Base-by-base conservation (phyloP, 23 red algal genomes). In the Pyropia haitanensis region DNA sequence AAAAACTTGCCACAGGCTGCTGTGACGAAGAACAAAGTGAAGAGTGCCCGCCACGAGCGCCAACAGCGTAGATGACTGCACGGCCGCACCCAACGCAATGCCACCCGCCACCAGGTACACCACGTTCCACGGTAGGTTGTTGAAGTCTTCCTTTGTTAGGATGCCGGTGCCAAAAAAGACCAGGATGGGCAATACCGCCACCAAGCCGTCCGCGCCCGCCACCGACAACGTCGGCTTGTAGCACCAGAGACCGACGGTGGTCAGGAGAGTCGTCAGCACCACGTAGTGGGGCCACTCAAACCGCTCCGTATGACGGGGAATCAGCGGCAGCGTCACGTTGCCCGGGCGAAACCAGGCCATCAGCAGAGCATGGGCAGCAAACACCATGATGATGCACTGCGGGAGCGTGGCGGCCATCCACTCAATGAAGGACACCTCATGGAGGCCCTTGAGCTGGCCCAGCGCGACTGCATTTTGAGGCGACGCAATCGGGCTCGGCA, bases 81-180 rank as follows among this genome's bases (percentile, higher is more conserved):
- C 94, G 5, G 94, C 94, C 13, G 80, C 76, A 31, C 94, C 94
- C 28, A 98, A 50, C 23, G 79, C 72, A 34, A 81, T 70, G 18
- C 94, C 94, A 10, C 94, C 94, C 5, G 85, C 85, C 25, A 98
- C 94, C 34, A 98, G 64, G 50, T 85, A 88, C 20, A 98, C 85
- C 3, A 98, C 94, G 39, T 98, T 88, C 80, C 85, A 98, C 19
- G 94, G 85, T 22, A 98, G 71, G 25, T 81, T 84, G 65, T 98
- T 98, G 80, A 98, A 98, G 62, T 98, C 94, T 60, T 91, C 86
- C 75, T 98, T 98, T 18, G 26, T 80, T 53, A 98, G 70, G 29
- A 98, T 70, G 20, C 94, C 94, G 27, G 84, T 67, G 58, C 94
- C 94, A 31, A 88, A 90, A 55, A 88, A 82, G 33, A 87, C 72